phyloP scores from a whole-genome alignment of 2,329 filamentous ascomycete genomes.

The Aspergillus caelatus region DNA sequence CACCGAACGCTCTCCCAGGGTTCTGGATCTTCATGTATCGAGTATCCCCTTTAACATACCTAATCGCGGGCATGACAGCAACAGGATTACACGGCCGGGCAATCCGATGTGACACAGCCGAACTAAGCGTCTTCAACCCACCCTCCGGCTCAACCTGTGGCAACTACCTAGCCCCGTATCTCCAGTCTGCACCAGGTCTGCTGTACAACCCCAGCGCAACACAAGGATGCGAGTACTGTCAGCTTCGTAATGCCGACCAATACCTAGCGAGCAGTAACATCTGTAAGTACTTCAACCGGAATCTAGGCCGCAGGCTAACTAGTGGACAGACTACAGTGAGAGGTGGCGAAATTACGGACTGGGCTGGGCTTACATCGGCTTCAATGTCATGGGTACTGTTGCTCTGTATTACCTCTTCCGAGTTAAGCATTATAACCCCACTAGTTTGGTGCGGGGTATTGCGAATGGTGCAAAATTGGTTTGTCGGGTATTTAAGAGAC shows the following conservation, averaged over 20 bases:
- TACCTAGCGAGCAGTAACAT: constrained; percentile 51
- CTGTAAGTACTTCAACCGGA: constrained; percentile 23
- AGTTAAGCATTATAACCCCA: constrained; percentile 47
- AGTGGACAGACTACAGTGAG: constrained; percentile 51
- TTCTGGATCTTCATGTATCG: constrained; percentile 90
- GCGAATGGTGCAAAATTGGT: constrained; percentile 24
- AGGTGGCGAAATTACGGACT: constrained; percentile 72
- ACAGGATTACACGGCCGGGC: constrained; percentile 68
- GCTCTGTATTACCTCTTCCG: constrained; percentile 56
- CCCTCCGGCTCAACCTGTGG: constrained; percentile 60
- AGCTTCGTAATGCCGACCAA: constrained; percentile 41
- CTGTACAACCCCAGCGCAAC: constrained; percentile 55
- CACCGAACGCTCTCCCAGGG: constrained; percentile 63
- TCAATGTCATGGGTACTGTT: constrained; percentile 61
- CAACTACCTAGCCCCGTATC: constrained; percentile 60
- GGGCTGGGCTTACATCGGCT: constrained; percentile 61
- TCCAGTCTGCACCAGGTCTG: constrained; percentile 54
- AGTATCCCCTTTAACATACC: constrained; percentile 79
- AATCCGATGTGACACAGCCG: constrained; percentile 69
- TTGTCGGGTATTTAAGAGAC: constrained; percentile 35
- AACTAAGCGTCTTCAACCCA: constrained; percentile 69
- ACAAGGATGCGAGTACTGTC: constrained; percentile 55
- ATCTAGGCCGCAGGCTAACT: constrained; percentile 7
- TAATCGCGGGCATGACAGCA: constrained; percentile 72
- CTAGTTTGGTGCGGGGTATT: constrained; percentile 29